Evolutionary conservation across 768 basidiomycete species (phyloP).

Genomic region (Leccinum imitatum): DNA sequence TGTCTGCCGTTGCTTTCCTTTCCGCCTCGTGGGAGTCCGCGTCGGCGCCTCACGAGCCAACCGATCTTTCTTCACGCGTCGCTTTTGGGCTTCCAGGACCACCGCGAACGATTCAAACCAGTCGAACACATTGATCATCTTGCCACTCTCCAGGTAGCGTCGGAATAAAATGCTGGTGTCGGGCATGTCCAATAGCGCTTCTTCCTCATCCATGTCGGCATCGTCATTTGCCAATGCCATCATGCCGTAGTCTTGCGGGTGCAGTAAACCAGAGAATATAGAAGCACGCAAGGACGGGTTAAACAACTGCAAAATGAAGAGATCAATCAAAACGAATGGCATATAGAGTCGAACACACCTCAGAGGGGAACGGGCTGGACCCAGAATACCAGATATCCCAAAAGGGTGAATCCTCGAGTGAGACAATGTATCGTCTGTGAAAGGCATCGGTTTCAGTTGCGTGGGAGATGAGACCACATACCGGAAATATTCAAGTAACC

Average conservation of each 20-base stretch:
- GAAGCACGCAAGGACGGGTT: constrained; percentile 70
- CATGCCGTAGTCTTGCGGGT: constrained; percentile 50
- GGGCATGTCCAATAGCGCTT: constrained; percentile 53
- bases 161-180: constrained; percentile 77
- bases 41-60: neutral
- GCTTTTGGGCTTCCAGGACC: constrained; percentile 60
- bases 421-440: constrained; percentile 41
- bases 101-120: constrained; percentile 80
- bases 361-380: constrained; percentile 58
- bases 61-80: neutral
- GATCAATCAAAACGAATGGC: constrained; percentile 2
- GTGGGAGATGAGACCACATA: constrained; percentile 27
- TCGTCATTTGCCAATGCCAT: constrained; percentile 3
- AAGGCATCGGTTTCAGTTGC: constrained; percentile 2
- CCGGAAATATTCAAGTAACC: constrained; percentile 53
- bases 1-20: constrained; percentile 26
- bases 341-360: constrained; percentile 42
- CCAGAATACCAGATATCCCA: constrained; percentile 81
- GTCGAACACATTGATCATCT: constrained; percentile 84
- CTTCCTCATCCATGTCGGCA: constrained; percentile 26
- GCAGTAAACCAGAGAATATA: constrained; percentile 57
- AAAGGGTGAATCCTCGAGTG: constrained; percentile 50
- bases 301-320: constrained; percentile 44
- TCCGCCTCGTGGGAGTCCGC: constrained; percentile 23
- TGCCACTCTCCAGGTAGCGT: constrained; percentile 76